Base-by-base conservation (phyloP, 2,329 filamentous ascomycete genomes). In the Thielaviopsis ethacetica region DNA sequence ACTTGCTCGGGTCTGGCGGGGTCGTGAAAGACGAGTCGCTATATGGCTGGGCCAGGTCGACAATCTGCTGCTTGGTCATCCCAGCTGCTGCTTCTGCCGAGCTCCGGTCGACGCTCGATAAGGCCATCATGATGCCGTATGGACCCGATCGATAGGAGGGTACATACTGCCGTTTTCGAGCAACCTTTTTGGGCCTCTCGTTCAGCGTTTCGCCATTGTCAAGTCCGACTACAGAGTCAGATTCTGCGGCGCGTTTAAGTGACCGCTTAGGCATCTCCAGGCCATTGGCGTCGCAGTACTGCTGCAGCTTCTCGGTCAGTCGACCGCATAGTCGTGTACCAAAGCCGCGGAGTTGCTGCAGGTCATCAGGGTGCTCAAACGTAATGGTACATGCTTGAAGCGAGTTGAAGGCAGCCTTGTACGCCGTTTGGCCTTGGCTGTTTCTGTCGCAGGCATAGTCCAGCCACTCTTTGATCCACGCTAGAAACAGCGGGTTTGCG, bases 1-100 rank as follows among this genome's bases (percentile, higher is more conserved):
- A 86, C 59, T 83, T 85, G 12, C 76, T 83, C 0, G 85, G 74
- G 58, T 88, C 84, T 49, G 73, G 75, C 0, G 85, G 83, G 0
- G 79, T 81, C 0, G 79, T 84, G 65, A 89, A 90, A 0, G 86
- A 90, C 1, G 83, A 72, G 66, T 91, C 85, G 65, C 84, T 88
- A 67, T 86, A 75, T 6, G 79, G 80, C 65, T 91, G 85, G 0
- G 86, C 85, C 13, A 77, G 72, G 61, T 83, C 81, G 53, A 90
- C 84, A 2, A 90, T 70, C 59, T 86, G 78, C 6, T 75, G 67
- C 67, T 90, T 91, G 10, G 82, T 80, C 70, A 91, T 71, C 3
- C 83, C 81, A n/a, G 15, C 2, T 49, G 72, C 68, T 0, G 72
- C 69, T 1, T 62, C 62, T 5, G 66, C 63, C 1, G 75, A 71